phyloP scores from a whole-genome alignment of 2,329 filamentous ascomycete genomes.

The Calonectria fujianensis region DNA sequence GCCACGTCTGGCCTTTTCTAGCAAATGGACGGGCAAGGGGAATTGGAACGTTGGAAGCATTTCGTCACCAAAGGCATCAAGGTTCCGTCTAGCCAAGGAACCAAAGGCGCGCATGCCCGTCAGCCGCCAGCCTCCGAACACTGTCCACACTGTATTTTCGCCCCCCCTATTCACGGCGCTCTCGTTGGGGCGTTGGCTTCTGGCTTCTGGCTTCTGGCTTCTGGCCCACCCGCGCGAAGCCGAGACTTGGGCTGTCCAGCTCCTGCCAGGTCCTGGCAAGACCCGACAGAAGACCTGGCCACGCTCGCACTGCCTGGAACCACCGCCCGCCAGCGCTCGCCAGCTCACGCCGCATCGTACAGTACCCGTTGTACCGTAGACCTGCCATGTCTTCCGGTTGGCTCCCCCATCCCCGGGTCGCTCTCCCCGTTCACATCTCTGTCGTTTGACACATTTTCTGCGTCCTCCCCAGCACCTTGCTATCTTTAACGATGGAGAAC shows the following conservation, averaged over 20 bases:
- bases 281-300: neutral
- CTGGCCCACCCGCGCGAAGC: conserved; percentile 25
- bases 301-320: neutral
- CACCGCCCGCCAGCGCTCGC: neutral
- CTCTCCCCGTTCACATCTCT: conserved; percentile 23
- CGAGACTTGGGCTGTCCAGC: conserved; percentile 5
- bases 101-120: conserved; percentile 20
- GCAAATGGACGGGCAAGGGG: conserved; percentile 3
- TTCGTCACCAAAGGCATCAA: conserved; percentile 27
- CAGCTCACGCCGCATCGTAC: conserved; percentile 12
- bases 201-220: neutral
- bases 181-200: conserved; percentile 19
- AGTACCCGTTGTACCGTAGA: conserved; percentile 27
- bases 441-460: conserved; percentile 13
- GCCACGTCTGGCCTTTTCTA: conserved; percentile 14
- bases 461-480: conserved; percentile 9
- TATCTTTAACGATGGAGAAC: conserved; percentile 24
- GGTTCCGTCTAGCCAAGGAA: conserved; percentile 26
- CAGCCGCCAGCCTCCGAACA: neutral
- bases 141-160: conserved; percentile 36
- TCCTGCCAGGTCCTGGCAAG: neutral
- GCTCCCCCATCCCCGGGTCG: conserved; percentile 32
- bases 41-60: conserved; percentile 15
- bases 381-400: conserved; percentile 38
- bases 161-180: neutral